A percentile compares a stretch with the other conserved stretches of the same genome.
Evolutionary conservation across 2,329 filamentous ascomycete species (phyloP).

Genomic region (Nemania sp.): DNA sequence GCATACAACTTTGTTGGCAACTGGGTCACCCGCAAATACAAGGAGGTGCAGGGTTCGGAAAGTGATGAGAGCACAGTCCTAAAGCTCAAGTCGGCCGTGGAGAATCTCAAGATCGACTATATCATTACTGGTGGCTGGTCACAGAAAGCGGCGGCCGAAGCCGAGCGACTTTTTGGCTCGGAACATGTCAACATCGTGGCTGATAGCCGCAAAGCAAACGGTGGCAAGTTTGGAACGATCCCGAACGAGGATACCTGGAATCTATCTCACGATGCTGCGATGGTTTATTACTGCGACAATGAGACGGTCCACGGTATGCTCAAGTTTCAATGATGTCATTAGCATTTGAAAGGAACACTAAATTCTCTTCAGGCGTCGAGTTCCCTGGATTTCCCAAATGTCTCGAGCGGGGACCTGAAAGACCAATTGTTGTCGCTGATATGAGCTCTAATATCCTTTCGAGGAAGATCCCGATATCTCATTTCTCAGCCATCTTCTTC

Average conservation of each 20-base stretch:
- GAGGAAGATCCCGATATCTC: conserved; percentile 78
- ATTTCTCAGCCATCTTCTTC: conserved; percentile 89
- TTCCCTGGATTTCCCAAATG: conserved; percentile 77
- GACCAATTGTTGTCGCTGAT: conserved; percentile 86
- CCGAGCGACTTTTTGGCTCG: conserved; percentile 77
- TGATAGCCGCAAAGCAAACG: conserved; percentile 73
- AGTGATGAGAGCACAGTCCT: too few relatives aligned
- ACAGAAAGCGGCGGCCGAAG: conserved; percentile 87
- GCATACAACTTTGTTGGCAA: conserved; percentile 85
- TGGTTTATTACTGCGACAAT: conserved; percentile 94
- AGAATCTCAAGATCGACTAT: conserved; percentile 84
- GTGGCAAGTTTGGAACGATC: conserved; percentile 87
- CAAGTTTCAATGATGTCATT: too few relatives aligned
- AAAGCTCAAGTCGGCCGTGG: conserved; percentile 72
- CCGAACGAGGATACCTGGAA: conserved; percentile 80
- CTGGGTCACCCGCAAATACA: conserved; percentile 79
- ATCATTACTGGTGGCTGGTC: conserved; percentile 92
- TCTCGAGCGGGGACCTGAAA: conserved; percentile 68
- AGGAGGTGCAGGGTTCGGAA: conserved; percentile 68
- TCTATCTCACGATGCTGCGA: conserved; percentile 73
- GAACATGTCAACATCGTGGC: conserved; percentile 83
- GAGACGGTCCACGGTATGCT: too few relatives aligned
- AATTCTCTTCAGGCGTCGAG: conserved; percentile 76
- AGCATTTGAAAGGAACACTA: too few relatives aligned
- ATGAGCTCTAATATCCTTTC: conserved; percentile 96